These are phyloP conservation scores for Sporothrix dimorphospora DNA, from an alignment of 2,329 filamentous ascomycete species.

Conservation along the genomic window DNA sequence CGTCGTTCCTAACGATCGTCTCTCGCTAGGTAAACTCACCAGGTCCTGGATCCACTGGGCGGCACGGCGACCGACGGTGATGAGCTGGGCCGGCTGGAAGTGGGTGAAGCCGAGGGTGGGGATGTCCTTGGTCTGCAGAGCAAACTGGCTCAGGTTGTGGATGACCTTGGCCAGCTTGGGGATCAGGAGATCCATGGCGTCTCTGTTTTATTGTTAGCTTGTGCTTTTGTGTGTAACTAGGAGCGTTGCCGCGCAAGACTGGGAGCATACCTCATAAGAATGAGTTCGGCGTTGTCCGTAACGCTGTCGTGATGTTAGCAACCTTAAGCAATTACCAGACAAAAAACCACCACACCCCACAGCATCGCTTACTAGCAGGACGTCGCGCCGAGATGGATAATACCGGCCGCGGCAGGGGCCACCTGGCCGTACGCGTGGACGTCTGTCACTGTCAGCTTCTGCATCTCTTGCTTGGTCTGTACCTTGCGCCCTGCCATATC, in stretches of 20 bases:
- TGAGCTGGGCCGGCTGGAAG: conserved; percentile 63
- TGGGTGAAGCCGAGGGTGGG: conserved; percentile 57
- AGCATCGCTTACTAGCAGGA: conserved; percentile 45
- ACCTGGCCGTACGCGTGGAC: conserved; percentile 75
- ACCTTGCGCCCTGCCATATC: neutral
- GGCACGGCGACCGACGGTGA: conserved; percentile 68
- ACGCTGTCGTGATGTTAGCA: conserved; percentile 25
- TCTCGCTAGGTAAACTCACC: conserved; percentile 43
- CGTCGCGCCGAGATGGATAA: conserved; percentile 77
- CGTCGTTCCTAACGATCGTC: too few species aligned
- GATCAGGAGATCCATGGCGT: conserved; percentile 75
- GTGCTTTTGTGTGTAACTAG: neutral
- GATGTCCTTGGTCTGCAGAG: conserved; percentile 52
- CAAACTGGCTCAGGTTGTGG: conserved; percentile 72
- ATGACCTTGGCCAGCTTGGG: conserved; percentile 81
- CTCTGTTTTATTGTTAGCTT: conserved; percentile 42
- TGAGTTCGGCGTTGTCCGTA: conserved; percentile 72
- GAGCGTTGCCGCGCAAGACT: too few species aligned
- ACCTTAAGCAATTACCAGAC: too few species aligned
- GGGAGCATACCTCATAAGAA: conserved; percentile 62
- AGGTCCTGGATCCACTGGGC: conserved; percentile 76
- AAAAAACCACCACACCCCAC: too few species aligned
- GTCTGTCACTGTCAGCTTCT: conserved; percentile 46
- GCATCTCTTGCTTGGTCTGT: neutral
- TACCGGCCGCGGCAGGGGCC: conserved; percentile 76